Base-by-base conservation (phyloP, 345 rosid species). In the Sonneratia caseolaris region DNA sequence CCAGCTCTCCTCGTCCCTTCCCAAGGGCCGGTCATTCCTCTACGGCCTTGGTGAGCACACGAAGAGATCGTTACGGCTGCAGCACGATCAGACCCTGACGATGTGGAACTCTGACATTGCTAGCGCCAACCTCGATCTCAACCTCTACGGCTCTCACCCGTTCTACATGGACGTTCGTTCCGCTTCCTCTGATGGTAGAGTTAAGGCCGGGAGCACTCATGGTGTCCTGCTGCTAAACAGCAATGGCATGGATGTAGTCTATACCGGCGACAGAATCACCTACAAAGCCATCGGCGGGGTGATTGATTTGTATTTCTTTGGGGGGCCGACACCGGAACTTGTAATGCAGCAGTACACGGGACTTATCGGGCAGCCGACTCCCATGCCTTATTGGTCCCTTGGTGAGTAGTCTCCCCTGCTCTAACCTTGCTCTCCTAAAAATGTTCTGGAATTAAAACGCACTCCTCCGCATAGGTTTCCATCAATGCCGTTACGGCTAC, bases 41-140 rank as follows among this genome's bases (percentile, higher is more conserved):
- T 89, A 89, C 66, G 97, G 97, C 3, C 78, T 91, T 1, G 97
- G 97, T 2, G 97, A 91, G 74, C 95, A 87, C 80, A 89, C 95
- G 3, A 87, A 83, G 80, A 76, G 70, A 8, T 77, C 88, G 1
- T 67, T 91, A 72, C 85, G 76, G 81, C 73, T 91, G 22, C 42
- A 14, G 18, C 80, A 76, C 0, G 72, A 75, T 2, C 81, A 83
- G 0, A 68, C 79, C 1, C 51, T 85, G 40, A 89, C 97, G 8
- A 2, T 91, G 40, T 91, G 92, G 95, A 89, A 86, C 72, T 82
- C 84, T 1, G 90, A 83, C 67, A 69, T 80, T 5, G 79, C 27
- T 0, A 81, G 93, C 43, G 68, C 71, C 11, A 71, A 66, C 80
- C 65, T 53, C 38, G 84, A 83, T 72, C 40, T 82, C 19, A 89